These are phyloP conservation scores for Calocybe gangraenosa DNA, from an alignment of 768 basidiomycete species.

Conservation along the genomic window DNA sequence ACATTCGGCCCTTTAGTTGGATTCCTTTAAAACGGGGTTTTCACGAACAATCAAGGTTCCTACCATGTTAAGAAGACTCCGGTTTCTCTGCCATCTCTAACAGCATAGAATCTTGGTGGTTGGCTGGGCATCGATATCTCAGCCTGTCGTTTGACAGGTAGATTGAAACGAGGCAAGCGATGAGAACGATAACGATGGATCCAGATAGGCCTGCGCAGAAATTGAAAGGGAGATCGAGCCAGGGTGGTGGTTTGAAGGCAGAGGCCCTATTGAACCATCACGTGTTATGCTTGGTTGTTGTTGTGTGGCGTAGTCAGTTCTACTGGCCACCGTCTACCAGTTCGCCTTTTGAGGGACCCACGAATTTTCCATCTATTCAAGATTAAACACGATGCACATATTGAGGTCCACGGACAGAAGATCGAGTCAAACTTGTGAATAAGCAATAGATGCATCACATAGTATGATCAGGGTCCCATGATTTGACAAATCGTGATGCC, in stretches of 20 bases:
- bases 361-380: too few species aligned
- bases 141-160: background rate
- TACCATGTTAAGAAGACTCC: conserved; percentile 77
- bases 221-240: conserved; percentile 8
- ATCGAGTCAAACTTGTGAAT: too few species aligned
- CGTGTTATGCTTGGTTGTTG: too few species aligned
- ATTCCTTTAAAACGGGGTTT: background rate
- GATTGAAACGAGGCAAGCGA: background rate
- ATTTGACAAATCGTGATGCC: too few species aligned
- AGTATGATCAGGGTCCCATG: too few species aligned
- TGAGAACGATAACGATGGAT: conserved; percentile 7
- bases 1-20: conserved; percentile 62
- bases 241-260: conserved; percentile 7
- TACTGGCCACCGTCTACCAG: background rate
- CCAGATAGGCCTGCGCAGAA: conserved; percentile 5
- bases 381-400: too few species aligned
- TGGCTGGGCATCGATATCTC: conserved; percentile 27
- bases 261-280: background rate
- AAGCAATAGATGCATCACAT: too few species aligned
- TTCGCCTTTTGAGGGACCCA: too few species aligned
- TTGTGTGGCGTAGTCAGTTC: background rate
- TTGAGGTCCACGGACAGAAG: too few species aligned
- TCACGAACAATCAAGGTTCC: conserved; percentile 6
- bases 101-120: conserved; percentile 62
- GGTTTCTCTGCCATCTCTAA: conserved; percentile 53